Evolutionary conservation across 495 filamentous ascomycete genomes (phyloP), one percentile per base, ranked within the genome.

Genomic region (Beverwykella pulmonaria): DNA sequence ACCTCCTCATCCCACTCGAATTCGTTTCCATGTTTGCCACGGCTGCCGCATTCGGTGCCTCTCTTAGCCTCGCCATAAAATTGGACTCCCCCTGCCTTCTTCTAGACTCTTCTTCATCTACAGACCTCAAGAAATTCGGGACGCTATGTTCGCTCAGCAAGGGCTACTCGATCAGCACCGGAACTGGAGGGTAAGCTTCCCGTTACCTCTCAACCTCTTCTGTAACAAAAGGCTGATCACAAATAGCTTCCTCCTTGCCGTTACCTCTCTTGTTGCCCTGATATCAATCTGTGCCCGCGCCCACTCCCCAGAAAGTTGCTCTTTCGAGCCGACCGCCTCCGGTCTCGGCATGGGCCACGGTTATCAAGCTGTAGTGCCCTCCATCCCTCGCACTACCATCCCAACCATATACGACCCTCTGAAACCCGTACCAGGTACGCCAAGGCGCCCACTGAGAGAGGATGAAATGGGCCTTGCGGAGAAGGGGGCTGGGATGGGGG

Each of bases 241-340:
- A n/a, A n/a, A n/a, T n/a, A 61, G 53, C 39, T 26, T 59, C 22
- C 27, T 65, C 49, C 25, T 61, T 5, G 47, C 29, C 15, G 48
- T 61, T 3, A 61, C 64, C 9, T 56, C 64, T 8, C 34, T 67
- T 0, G n/a, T 39, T 0, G 39, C 49, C 14, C 7, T 57, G n/a
- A 36, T 61, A n/a, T 7, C 47, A n/a, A 2, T 27, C 29, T 67
- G 56, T 36, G 30, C 27, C 15, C 44, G 27, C 27, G 12, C 55
- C 32, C 64, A 27, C 34, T 20, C 19, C 47, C 23, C 25, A 19
- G 53, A 54, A 47, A 26, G 20, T 25, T 66, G 63, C 39, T 54
- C 48, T 22, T 67, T 67, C 50, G 64, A 67, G 36, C 64, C 64
- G 23, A 67, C 57, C 9, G 64, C 64, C n/a, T 67, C 64, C 0